A percentile compares a stretch with the other conserved stretches of the same genome.
Evolutionary conservation across 257 asterid genomes (phyloP).

Genomic region (Penstemon barbatus): DNA sequence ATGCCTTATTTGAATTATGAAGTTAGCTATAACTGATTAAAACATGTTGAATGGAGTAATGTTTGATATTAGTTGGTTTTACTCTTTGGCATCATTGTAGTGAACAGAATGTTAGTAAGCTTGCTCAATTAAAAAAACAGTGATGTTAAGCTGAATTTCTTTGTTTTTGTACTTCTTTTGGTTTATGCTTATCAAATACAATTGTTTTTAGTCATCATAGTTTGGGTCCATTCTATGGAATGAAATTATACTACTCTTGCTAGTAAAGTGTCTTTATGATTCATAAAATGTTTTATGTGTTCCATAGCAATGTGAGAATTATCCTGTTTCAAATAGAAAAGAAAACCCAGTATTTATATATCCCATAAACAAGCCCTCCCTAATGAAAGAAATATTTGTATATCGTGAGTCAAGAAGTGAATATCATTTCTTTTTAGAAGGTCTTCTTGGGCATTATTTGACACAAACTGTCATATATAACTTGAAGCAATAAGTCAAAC

Average conservation of each 20-base stretch:
- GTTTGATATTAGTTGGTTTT: neutral
- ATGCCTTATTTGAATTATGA: neutral
- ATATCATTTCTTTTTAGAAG: too few relatives aligned
- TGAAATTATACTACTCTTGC: neutral
- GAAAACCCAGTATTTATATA: neutral
- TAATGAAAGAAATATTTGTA: neutral
- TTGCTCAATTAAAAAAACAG: neutral
- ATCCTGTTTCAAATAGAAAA: neutral
- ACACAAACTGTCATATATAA: neutral
- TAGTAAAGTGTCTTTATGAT: neutral
- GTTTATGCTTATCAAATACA: too few relatives aligned
- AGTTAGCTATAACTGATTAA: slow-evolving; percentile 6
- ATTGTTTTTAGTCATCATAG: neutral
- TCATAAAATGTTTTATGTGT: neutral
- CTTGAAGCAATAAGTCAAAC: neutral
- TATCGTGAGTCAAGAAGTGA: neutral
- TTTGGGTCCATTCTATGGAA: neutral
- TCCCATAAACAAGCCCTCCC: neutral
- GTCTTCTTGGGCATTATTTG: too few relatives aligned
- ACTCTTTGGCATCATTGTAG: neutral
- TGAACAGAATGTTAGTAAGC: neutral
- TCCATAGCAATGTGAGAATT: neutral
- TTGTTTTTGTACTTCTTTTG: neutral
- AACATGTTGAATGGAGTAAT: slow-evolving; percentile 5
- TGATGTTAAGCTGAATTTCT: neutral